These are phyloP conservation scores for Rhizomucor pusillus DNA, from an alignment of 371 early-diverging fungal genomes.

Conservation along the genomic window DNA sequence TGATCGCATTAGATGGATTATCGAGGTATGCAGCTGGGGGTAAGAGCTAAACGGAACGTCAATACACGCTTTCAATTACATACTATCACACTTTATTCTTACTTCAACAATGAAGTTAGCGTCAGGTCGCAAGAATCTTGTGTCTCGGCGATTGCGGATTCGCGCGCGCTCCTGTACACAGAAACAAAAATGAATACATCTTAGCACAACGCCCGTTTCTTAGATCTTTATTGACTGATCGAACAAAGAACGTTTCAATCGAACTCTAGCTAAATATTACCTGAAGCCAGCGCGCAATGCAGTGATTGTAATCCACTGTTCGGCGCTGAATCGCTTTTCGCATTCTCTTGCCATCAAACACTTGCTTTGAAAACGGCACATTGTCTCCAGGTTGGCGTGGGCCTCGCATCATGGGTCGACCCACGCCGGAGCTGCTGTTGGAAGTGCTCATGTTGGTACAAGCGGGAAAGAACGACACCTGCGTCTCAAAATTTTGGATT, in stretches of 20 bases:
- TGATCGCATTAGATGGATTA: constrained; percentile 80
- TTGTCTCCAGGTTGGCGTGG: constrained; percentile 12
- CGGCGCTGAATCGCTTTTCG: constrained; percentile 93
- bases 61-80: neutral
- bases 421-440: neutral
- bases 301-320: constrained; percentile 93
- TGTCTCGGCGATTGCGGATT: constrained; percentile 64
- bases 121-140: constrained; percentile 74
- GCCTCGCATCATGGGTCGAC: constrained; percentile 7
- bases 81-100: constrained; percentile 19
- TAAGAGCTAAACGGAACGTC: constrained; percentile 45
- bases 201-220: constrained; percentile 17
- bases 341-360: constrained; percentile 91
- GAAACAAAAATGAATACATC: constrained; percentile 9
- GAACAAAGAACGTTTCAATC: constrained; percentile 8
- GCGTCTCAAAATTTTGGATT: no score
- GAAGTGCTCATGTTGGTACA: neutral
- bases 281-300: constrained; percentile 81
- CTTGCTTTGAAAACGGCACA: constrained; percentile 47
- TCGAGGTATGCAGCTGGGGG: constrained; percentile 79
- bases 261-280: constrained; percentile 32
- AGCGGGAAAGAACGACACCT: no score
- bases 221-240: constrained; percentile 8
- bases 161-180: constrained; percentile 51
- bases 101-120: constrained; percentile 87